phyloP scores from a whole-genome alignment of 108 stramenopile species.

The Chaetoceros muelleri region DNA sequence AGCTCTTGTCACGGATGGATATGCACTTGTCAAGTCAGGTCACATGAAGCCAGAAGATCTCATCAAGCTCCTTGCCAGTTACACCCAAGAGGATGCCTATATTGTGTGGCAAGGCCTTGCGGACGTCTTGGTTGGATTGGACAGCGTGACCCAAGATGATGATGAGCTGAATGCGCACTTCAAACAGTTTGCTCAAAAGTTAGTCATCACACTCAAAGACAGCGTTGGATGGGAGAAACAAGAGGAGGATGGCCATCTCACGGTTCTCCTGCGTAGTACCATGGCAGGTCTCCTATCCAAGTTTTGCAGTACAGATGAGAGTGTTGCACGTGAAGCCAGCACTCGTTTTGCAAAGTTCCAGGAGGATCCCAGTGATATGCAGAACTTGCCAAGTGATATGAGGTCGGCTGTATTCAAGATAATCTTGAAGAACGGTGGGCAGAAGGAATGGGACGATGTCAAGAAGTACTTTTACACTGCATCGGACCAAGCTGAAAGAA shows the following conservation, averaged over 20 bases:
- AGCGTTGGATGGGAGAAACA: slow-evolving; percentile 83
- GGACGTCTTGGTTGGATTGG: slow-evolving; percentile 58
- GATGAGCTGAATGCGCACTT: slow-evolving; percentile 45
- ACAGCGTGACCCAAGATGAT: slow-evolving; percentile 67
- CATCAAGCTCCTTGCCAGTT: slow-evolving; percentile 67
- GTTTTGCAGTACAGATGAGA: slow-evolving; percentile 72
- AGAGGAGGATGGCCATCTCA: slow-evolving; percentile 72
- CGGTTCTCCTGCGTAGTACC: slow-evolving; percentile 75
- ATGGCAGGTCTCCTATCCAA: slow-evolving; percentile 69
- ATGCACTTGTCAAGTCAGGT: slow-evolving; percentile 89
- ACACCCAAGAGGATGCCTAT: slow-evolving; percentile 74
- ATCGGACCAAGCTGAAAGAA: slow-evolving; percentile 73
- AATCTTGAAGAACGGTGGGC: slow-evolving; percentile 77
- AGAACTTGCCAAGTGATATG: slow-evolving; percentile 80
- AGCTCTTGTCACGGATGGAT: slow-evolving; percentile 77
- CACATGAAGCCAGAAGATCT: slow-evolving; percentile 65
- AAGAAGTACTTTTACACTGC: slow-evolving; percentile 54
- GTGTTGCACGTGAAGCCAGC: slow-evolving; percentile 67
- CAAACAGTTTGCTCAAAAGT: slow-evolving; percentile 35
- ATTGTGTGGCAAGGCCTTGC: slow-evolving; percentile 83
- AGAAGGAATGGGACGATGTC: slow-evolving; percentile 70
- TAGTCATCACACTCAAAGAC: slow-evolving; percentile 50
- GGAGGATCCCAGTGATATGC: slow-evolving; percentile 52
- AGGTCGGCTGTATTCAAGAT: slow-evolving; percentile 82
- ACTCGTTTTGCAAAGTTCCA: slow-evolving; percentile 66